Base-by-base conservation (phyloP, 768 basidiomycete genomes). In the Cystofilobasidium capitatum region DNA sequence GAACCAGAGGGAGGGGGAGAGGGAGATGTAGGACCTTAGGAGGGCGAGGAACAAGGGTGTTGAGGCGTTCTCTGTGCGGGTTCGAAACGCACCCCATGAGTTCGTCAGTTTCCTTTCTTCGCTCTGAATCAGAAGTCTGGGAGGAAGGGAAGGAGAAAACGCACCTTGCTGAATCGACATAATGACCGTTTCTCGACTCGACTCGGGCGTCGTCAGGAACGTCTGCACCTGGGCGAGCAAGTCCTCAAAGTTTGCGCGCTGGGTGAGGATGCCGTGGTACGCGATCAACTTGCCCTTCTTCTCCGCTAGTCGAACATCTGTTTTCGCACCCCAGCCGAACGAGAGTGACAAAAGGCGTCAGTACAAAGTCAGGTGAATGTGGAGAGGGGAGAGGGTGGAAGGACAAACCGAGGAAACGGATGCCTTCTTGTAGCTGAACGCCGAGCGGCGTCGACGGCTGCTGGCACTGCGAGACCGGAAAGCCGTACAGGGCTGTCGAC, bases 141-240 rank as follows among this genome's bases (percentile, higher is more conserved):
- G n/a, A 58, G 26, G 31, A 39, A 3, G 58, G 2, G 24, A 24
- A 59, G 36, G 40, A 37, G 36, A 9, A 40, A 5, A 40, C 36
- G 58, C 58, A 63, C 62, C 92, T 74, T 93, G 88, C 76, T 94
- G 93, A 74, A 97, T 82, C 20, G 86, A 91, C 79, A 93, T 84
- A 35, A 96, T 82, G 40, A 96, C 75, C 0, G 88, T 88, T 76
- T 94, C 92, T 35, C 35, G 37, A 6, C 12, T 20, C 12, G 58
- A 59, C 29, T 39, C 49, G 39, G 59, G 33, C 33, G 29, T n/a
- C 22, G 22, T 13, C 22, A 45, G 47, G 51, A 65, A 65, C 2
- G 22, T 40, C n/a, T 58, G 14, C 26, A 65, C 49, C 26, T 58
- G 55, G 35, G 4, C 24, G 31, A 65, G 58, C 6, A 65, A 40